These are phyloP conservation scores for Nemania abortiva DNA, from an alignment of 2,329 filamentous ascomycete species.

Conservation along the genomic window DNA sequence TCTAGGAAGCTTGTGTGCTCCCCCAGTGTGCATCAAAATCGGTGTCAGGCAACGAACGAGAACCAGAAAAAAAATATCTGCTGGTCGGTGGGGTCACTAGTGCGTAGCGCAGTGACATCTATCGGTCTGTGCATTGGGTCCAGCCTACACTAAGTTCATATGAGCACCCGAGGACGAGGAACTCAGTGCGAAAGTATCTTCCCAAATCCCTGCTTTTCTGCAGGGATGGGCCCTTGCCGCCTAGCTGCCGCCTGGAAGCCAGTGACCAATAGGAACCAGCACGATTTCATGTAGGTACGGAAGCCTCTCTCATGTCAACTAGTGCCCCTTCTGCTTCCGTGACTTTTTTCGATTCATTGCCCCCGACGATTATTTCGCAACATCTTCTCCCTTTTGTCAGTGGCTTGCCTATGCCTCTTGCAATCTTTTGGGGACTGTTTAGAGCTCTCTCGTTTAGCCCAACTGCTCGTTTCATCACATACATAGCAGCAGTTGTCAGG, in stretches of 20 bases:
- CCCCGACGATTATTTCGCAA: slow-evolving; percentile 10
- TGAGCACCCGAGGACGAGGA: slow-evolving; percentile 8
- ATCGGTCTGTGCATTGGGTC: slow-evolving; percentile 14
- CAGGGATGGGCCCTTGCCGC: slow-evolving; percentile 28
- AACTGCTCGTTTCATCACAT: background rate
- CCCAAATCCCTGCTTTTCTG: background rate
- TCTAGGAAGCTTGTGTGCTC: slow-evolving; percentile 29
- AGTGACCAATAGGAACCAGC: slow-evolving; percentile 33
- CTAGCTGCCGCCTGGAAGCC: slow-evolving; percentile 22
- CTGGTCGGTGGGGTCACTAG: slow-evolving; percentile 33
- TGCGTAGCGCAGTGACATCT: slow-evolving; percentile 28
- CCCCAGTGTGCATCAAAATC: slow-evolving; percentile 13
- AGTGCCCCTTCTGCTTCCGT: slow-evolving; percentile 23
- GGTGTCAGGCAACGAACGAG: slow-evolving; percentile 28
- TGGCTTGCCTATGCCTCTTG: slow-evolving; percentile 29
- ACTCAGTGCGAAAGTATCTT: slow-evolving; percentile 27
- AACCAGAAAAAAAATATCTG: slow-evolving; percentile 31
- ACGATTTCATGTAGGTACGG: slow-evolving; percentile 22
- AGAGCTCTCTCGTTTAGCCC: background rate
- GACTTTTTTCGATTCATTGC: slow-evolving; percentile 25
- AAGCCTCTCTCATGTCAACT: slow-evolving; percentile 11
- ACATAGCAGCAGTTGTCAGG: background rate
- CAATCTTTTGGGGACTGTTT: slow-evolving; percentile 2
- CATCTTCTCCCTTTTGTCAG: slow-evolving; percentile 30
- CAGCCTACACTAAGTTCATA: slow-evolving; percentile 16